These are phyloP conservation scores for Microsporum audouinii DNA, from an alignment of 2,329 filamentous ascomycete species.

Conservation along the genomic window DNA sequence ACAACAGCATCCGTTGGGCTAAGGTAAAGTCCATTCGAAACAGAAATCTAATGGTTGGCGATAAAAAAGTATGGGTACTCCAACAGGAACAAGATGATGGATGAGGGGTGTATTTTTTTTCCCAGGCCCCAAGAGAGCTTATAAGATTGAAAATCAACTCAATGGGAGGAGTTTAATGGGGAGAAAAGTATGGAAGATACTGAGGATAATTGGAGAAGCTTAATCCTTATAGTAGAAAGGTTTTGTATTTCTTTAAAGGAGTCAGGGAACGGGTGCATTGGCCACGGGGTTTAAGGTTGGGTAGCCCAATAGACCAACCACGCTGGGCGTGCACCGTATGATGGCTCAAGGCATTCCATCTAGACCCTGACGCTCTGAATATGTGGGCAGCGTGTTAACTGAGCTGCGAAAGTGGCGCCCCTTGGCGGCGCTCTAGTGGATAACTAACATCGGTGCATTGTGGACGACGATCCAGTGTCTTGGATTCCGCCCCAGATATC, in stretches of 20 bases:
- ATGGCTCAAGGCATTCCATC: conserved; percentile 1
- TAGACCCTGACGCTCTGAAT: neutral
- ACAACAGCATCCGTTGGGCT: neutral
- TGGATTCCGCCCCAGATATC: neutral
- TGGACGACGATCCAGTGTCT: neutral
- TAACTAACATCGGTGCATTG: neutral
- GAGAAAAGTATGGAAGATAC: neutral
- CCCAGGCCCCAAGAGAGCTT: neutral
- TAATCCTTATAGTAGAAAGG: neutral
- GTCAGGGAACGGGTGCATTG: neutral
- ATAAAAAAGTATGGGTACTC: neutral
- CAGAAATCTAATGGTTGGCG: neutral
- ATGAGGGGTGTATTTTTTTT: neutral
- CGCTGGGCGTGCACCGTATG: neutral
- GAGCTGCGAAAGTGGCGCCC: neutral
- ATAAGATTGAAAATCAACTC: neutral
- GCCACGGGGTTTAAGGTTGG: conserved; percentile 1
- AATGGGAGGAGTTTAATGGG: neutral
- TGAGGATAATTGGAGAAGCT: neutral
- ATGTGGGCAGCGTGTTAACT: neutral
- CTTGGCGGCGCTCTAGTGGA: neutral
- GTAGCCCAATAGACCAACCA: conserved; percentile 3
- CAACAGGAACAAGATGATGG: neutral
- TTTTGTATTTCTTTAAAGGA: neutral
- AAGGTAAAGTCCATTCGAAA: neutral